Percentiles rank a stretch among this genome's conserved stretches.
phyloP scores from a whole-genome alignment of 164 flowering plant species.

The Vitis riparia region DNA sequence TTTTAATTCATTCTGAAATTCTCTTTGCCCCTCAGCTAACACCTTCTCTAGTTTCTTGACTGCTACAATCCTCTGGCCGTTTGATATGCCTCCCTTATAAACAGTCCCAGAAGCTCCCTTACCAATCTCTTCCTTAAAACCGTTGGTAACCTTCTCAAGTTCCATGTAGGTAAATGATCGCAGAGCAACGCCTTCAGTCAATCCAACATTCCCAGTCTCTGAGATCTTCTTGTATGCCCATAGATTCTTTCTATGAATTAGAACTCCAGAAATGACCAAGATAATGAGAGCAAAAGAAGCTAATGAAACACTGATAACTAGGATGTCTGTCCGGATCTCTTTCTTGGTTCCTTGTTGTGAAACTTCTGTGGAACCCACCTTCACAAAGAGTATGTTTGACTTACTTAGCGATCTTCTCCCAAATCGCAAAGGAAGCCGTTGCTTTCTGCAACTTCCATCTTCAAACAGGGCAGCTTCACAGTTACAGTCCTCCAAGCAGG shows the following conservation, averaged over 20 bases:
- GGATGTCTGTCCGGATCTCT: too few species aligned
- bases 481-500: too few species aligned
- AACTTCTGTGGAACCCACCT: too few species aligned
- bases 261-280: neutral
- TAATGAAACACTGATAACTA: too few species aligned
- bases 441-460: neutral
- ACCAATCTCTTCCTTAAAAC: slow-evolving; percentile 10
- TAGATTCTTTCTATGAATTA: neutral
- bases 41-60: slow-evolving; percentile 13
- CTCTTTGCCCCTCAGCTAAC: slow-evolving; percentile 9
- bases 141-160: slow-evolving; percentile 12
- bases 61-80: slow-evolving; percentile 2
- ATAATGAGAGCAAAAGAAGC: neutral
- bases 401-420: neutral
- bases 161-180: slow-evolving; percentile 12
- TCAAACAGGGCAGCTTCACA: neutral
- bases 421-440: neutral
- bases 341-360: too few species aligned
- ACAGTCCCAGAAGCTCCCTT: slow-evolving; percentile 9
- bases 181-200: neutral
- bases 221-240: slow-evolving; percentile 1
- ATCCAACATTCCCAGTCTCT: neutral
- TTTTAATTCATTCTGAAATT: slow-evolving; percentile 12
- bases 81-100: slow-evolving; percentile 5
- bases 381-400: neutral